Evolutionary conservation across 2,329 filamentous ascomycete genomes (phyloP).

Genomic region (Claviceps quebecensis): DNA sequence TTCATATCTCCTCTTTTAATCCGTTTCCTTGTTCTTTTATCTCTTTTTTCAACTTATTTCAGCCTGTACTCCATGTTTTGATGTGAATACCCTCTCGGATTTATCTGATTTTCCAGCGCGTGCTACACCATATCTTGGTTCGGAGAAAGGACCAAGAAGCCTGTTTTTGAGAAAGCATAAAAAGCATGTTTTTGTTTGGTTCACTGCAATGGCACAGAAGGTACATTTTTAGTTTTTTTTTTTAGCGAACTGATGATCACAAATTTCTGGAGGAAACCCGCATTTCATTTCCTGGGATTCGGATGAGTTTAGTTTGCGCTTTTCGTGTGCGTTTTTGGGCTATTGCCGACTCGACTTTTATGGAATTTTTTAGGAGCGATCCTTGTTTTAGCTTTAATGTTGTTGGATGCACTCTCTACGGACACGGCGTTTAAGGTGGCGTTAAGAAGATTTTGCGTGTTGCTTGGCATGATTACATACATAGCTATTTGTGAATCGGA

Average conservation of each 20-base stretch:
- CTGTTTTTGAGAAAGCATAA: not conserved
- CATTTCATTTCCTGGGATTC: not conserved
- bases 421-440: conserved; percentile 5
- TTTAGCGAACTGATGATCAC: not conserved
- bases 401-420: not conserved
- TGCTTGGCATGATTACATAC: not conserved
- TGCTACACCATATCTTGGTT: conserved; percentile 8
- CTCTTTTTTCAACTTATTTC: not conserved
- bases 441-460: not conserved
- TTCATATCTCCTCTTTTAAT: not conserved
- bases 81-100: conserved; percentile 6
- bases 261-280: not conserved
- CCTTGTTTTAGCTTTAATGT: too few species aligned
- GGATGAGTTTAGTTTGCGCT: not conserved
- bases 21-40: not conserved
- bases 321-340: not conserved
- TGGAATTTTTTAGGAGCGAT: too few species aligned
- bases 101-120: conserved; percentile 9
- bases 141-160: conserved; percentile 4
- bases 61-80: not conserved
- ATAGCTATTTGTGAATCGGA: not conserved
- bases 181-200: conserved; percentile 5
- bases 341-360: too few species aligned
- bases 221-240: not conserved
- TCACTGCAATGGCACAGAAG: conserved; percentile 1